Percentiles rank a stretch among this genome's conserved stretches.
phyloP scores from a whole-genome alignment of 148 eudicot genomes.

The Simmondsia chinensis region DNA sequence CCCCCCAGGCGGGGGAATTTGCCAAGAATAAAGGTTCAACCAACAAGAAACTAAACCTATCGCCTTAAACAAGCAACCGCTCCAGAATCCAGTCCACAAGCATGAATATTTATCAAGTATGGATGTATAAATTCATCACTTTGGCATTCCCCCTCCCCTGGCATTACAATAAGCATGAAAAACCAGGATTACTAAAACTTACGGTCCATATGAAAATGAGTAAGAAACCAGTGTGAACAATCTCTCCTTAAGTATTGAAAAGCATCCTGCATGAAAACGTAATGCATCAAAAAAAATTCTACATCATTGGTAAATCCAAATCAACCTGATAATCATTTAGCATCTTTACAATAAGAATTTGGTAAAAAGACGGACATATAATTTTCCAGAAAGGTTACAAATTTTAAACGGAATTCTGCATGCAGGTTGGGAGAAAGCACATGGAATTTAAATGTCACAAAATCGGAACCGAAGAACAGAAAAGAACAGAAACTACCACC shows the following conservation, averaged over 20 bases:
- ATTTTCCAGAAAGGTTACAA: not conserved
- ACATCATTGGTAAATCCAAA: constrained; percentile 1
- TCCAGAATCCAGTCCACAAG: too few relatives aligned
- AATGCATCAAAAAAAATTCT: constrained; percentile 9
- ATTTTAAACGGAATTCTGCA: not conserved
- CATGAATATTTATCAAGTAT: too few relatives aligned
- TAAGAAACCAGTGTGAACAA: constrained; percentile 86
- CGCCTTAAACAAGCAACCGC: too few relatives aligned
- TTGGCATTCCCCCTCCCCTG: too few relatives aligned
- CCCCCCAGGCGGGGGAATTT: too few relatives aligned
- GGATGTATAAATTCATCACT: too few relatives aligned
- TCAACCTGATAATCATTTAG: constrained; percentile 1
- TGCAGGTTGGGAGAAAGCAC: not conserved
- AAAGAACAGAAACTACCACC: constrained; percentile 48
- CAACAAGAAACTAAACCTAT: too few relatives aligned
- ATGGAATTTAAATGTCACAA: not conserved
- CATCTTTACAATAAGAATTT: not conserved
- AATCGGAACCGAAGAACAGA: not conserved
- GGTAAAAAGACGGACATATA: too few relatives aligned
- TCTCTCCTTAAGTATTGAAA: constrained; percentile 76
- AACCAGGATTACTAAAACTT: constrained; percentile 24
- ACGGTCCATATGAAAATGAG: constrained; percentile 94
- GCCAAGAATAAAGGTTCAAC: too few relatives aligned
- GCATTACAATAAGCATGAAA: constrained; percentile 1
- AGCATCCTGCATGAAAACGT: constrained; percentile 64